Base-by-base conservation (phyloP, 768 basidiomycete species). In the Favolaschia claudopus region DNA sequence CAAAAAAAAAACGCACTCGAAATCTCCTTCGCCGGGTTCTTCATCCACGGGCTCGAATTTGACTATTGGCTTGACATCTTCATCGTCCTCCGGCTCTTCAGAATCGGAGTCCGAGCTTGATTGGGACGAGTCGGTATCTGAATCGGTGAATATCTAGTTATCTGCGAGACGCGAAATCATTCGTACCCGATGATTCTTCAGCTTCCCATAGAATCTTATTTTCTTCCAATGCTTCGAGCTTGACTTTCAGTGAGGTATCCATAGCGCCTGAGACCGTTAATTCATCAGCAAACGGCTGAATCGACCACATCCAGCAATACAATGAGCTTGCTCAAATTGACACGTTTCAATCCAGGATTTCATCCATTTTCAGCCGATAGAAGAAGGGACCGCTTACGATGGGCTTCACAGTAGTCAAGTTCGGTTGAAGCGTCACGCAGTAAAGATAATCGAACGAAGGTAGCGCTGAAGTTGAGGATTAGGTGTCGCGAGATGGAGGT, bases 1-100 rank as follows among this genome's bases (percentile, higher is more conserved):
- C 37, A 31, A 38, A 42, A 4, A 28, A 7, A 14, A 33, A 34
- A 68, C 77, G 61, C 58, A 82, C 84, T 82, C 85, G 62, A 89
- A 88, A 66, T 88, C 85, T 0, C 84, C 86, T 57, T 88, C 85
- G 36, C 36, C 38, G 25, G 39, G 6, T 10, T 38, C 38, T 17
- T 32, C 55, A 20, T 42, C 42, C 19, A 14, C 34, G n/a, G 17
- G 7, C 5, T 43, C 49, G n/a, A 22, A 29, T 33, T n/a, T 13
- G 9, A 52, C 9, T 2, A 33, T 0, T 1, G 50, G 58, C 17
- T 50, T 40, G 0, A 53, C 36, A 19, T 65, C 65, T 15, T 56
- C 60, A 20, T 57, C 46, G 32, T 65, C 49, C 17, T 34, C n/a
- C 5, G 29, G n/a, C 20, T 58, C 52, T 8, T 60, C 54, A n/a